Conservation (phyloP, 177 flowering plant genomes). For the Vitis hybrid region DNA sequence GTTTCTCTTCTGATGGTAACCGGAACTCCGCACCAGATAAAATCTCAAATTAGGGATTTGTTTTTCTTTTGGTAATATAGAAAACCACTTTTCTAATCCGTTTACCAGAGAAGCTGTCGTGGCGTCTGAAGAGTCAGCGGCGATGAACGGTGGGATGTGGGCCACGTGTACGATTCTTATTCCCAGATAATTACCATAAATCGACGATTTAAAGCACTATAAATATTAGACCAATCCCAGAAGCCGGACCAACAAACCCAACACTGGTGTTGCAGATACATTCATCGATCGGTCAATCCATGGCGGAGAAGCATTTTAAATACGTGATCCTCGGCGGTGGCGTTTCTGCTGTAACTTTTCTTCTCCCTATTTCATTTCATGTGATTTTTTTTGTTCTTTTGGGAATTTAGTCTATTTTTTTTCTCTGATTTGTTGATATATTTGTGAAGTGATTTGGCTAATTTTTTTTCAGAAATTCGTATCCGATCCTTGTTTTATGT, state of each 20-base stretch:
- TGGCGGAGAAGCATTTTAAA: slow-evolving; percentile 60
- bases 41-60: too few species aligned
- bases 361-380: not conserved
- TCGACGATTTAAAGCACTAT: not conserved
- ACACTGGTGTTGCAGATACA: not conserved
- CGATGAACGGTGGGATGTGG: slow-evolving; percentile 1
- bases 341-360: slow-evolving; percentile 55
- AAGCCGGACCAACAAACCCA: not conserved
- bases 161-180: slow-evolving; percentile 22
- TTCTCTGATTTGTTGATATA: not conserved
- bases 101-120: slow-evolving; percentile 4
- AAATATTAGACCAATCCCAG: slow-evolving; percentile 5
- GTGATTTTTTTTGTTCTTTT: not conserved
- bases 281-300: slow-evolving; percentile 13
- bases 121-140: slow-evolving; percentile 19
- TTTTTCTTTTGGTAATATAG: too few species aligned
- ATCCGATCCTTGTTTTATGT: too few species aligned
- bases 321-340: slow-evolving; percentile 75
- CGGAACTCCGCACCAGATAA: too few species aligned
- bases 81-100: not conserved
- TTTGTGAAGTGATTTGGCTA: not conserved
- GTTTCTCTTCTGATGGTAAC: too few species aligned
- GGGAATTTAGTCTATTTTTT: not conserved
- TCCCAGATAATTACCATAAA: not conserved
- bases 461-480: not conserved